Percentiles rank a stretch among this genome's conserved stretches.
phyloP scores from a whole-genome alignment of 257 asterid genomes.

The Fraxinus americana region DNA sequence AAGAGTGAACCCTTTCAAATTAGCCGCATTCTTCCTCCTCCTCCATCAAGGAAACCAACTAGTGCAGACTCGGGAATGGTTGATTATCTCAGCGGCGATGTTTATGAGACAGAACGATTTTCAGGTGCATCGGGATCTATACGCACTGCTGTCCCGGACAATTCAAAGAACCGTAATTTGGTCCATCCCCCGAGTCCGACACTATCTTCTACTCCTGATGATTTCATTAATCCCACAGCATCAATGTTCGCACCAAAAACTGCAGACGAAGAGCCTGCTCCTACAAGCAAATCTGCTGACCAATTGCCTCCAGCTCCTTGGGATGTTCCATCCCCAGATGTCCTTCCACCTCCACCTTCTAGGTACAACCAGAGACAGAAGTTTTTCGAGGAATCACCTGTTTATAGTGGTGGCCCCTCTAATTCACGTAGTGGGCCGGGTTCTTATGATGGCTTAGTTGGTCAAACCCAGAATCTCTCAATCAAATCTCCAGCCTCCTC shows the following conservation, averaged over 20 bases:
- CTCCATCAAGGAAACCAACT: slow-evolving; percentile 60
- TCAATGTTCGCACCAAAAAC: slow-evolving; percentile 60
- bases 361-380: slow-evolving; percentile 80
- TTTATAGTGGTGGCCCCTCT: slow-evolving; percentile 40
- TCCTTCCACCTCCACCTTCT: slow-evolving; percentile 79
- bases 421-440: slow-evolving; percentile 58
- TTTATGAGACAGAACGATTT: slow-evolving; percentile 54
- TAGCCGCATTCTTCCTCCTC: slow-evolving; percentile 66
- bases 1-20: slow-evolving; percentile 43
- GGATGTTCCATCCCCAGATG: slow-evolving; percentile 50
- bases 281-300: slow-evolving; percentile 53
- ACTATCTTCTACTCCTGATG: slow-evolving; percentile 55
- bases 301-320: slow-evolving; percentile 60
- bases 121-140: slow-evolving; percentile 44
- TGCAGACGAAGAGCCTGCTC: slow-evolving; percentile 39
- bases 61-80: slow-evolving; percentile 50
- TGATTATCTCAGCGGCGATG: slow-evolving; percentile 92
- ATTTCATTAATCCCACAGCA: slow-evolving; percentile 85
- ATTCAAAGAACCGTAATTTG: slow-evolving; percentile 41
- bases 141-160: slow-evolving; percentile 42
- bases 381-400: slow-evolving; percentile 59
- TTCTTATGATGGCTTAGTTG: slow-evolving; percentile 69
- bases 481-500: slow-evolving; percentile 56
- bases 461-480: slow-evolving; percentile 74
- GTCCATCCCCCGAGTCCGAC: slow-evolving; percentile 39